These are phyloP conservation scores for Paraurostyla sp. DNA, from an alignment of 73 alveolate species.

Conservation along the genomic window DNA sequence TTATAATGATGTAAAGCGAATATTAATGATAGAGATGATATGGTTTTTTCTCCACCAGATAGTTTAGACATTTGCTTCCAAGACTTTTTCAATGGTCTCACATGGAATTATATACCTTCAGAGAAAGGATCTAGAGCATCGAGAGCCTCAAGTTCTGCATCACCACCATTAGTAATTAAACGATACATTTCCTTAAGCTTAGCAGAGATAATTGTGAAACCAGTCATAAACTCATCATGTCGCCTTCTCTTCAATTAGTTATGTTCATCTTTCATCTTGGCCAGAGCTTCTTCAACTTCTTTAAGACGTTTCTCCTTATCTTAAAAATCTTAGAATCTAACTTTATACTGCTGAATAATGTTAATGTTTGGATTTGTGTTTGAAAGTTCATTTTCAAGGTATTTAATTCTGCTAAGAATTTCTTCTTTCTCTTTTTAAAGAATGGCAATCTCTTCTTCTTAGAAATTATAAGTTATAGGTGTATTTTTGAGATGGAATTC, in stretches of 20 bases:
- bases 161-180: conserved; percentile 81
- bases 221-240: conserved; percentile 81
- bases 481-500: conserved; percentile 24
- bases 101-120: conserved; percentile 94
- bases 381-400: conserved; percentile 9
- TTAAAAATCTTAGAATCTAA: conserved; percentile 55
- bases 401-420: background rate
- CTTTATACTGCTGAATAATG: conserved; percentile 75
- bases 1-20: conserved; percentile 97
- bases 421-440: conserved; percentile 6
- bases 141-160: conserved; percentile 87
- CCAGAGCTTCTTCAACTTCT: conserved; percentile 66
- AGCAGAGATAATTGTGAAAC: conserved; percentile 71
- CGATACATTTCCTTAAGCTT: conserved; percentile 84
- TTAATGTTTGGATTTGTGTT: conserved; percentile 77
- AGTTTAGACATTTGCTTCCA: conserved; percentile 94
- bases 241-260: conserved; percentile 74
- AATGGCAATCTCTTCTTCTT: conserved; percentile 41
- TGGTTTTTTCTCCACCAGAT: conserved; percentile 95
- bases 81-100: conserved; percentile 90
- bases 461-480: conserved; percentile 34
- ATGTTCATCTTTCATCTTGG: conserved; percentile 70
- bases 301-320: conserved; percentile 78
- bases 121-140: conserved; percentile 91
- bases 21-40: conserved; percentile 89